Evolutionary conservation across 1,139 yeast species (phyloP), one percentile per base, ranked within the genome.

Genomic region (Protomyces arabidopsidicola): DNA sequence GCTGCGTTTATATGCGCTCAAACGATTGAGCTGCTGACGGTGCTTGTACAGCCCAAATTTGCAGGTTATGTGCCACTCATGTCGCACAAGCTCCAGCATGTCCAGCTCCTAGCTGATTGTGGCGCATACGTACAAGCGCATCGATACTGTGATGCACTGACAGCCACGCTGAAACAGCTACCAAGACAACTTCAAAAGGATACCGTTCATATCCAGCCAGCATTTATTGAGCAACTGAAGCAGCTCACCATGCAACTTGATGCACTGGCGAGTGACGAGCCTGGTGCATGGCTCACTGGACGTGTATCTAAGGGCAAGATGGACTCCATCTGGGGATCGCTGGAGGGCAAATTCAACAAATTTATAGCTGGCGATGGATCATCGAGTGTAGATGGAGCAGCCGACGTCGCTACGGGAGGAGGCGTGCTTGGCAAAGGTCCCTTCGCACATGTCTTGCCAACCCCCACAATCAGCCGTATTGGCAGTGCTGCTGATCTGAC

Each of bases 271-370:
- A 65, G 54, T 14, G 67, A 71, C 6, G 71, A 71, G 45, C 82
- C 79, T 24, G 75, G 79, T 59, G 78, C 86, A 1, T 85, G 90
- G 89, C 80, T 85, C 68, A 80, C 85, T 31, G 76, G 82, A 48
- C 84, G 82, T 77, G 80, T 87, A 48, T 80, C 87, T 45, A 85
- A 85, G 71, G 95, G 95, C 14, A 88, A 87, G 70, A 78, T 90
- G 66, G 96, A 90, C 70, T 87, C 84, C 71, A 86, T 90, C 66
- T 88, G 95, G 95, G 93, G 91, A 8, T 90, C 87, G 61, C 78
- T 90, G 67, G 96, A 90, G 72, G 84, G 83, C 70, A 82, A 86
- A n/a, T 83, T 86, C 71, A 84, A 83, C 71, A 90, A 90, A 73
- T 89, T 91, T 72, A 93, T 93, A 68, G 89, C 96, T 2, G 98